Conservation (phyloP, 73 alveolate species). For the Paramecium tetraurelia region DNA sequence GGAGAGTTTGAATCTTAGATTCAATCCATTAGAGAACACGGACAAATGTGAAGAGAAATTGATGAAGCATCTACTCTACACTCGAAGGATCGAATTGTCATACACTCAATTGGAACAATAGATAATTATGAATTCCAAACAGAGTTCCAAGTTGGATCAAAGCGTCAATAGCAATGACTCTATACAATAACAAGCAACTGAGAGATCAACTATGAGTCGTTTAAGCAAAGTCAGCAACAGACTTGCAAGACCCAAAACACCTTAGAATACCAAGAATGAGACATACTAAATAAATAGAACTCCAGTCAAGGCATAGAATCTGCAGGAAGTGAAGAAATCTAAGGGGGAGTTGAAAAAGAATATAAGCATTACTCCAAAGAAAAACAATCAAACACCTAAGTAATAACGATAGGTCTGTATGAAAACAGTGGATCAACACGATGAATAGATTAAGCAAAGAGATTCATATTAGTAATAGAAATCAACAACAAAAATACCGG, state of each 20-base stretch:
- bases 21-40: not conserved
- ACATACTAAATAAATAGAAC: not conserved
- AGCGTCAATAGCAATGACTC: not conserved
- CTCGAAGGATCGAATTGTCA: not conserved
- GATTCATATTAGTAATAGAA: not conserved
- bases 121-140: not conserved
- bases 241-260: not conserved
- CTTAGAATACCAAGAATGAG: not conserved
- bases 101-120: not conserved
- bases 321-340: not conserved
- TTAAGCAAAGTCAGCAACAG: not conserved
- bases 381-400: not conserved
- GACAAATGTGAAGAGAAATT: conserved; percentile 5
- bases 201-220: not conserved
- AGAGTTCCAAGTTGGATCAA: not conserved
- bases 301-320: not conserved
- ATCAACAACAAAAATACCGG: not conserved
- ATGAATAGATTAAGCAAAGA: not conserved
- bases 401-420: not conserved
- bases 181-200: not conserved
- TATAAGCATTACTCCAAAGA: conserved; percentile 3
- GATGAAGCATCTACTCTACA: not conserved
- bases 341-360: not conserved
- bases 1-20: not conserved
- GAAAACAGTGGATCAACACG: not conserved